A percentile compares a stretch with the other conserved stretches of the same genome.
Conservation (phyloP, 2,329 filamentous ascomycete species). For the Trichoderma guizhouense region DNA sequence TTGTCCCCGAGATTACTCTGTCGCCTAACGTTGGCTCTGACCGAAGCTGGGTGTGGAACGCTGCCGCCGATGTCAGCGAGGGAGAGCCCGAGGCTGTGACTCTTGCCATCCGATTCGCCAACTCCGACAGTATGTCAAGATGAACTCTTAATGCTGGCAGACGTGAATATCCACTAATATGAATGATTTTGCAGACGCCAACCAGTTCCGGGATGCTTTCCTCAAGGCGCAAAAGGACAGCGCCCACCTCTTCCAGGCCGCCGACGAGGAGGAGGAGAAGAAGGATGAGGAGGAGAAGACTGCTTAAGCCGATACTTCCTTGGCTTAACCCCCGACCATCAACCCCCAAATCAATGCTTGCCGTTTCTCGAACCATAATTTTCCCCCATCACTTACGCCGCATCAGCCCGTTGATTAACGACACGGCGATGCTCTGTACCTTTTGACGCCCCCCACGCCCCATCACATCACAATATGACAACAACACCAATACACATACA, state of each 20-base stretch:
- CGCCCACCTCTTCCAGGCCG: conserved; percentile 70
- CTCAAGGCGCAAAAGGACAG: conserved; percentile 97
- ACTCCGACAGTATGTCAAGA: conserved; percentile 79
- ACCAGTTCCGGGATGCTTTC: conserved; percentile 96
- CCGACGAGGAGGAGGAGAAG: conserved; percentile 23
- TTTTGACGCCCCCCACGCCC: background rate
- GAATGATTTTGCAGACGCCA: conserved; percentile 65
- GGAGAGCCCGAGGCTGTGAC: conserved; percentile 95
- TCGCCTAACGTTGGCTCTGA: conserved; percentile 97
- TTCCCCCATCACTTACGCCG: background rate
- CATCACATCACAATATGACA: conserved; percentile 5
- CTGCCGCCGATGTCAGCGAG: conserved; percentile 94
- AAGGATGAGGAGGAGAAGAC: conserved; percentile 26
- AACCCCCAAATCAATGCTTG: conserved; percentile 13
- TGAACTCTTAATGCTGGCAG: background rate
- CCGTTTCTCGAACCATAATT: conserved; percentile 11
- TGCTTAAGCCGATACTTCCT: conserved; percentile 22
- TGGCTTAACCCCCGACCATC: background rate
- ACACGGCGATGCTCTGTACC: conserved; percentile 2
- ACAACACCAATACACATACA: background rate
- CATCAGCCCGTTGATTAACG: conserved; percentile 5
- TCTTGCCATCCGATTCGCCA: conserved; percentile 94
- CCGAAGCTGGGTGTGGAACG: conserved; percentile 99
- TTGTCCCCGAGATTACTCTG: conserved; percentile 98
- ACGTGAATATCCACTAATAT: background rate